phyloP scores from a whole-genome alignment of 192 early-diverging fungal species.

The Pilaira anomala region DNA sequence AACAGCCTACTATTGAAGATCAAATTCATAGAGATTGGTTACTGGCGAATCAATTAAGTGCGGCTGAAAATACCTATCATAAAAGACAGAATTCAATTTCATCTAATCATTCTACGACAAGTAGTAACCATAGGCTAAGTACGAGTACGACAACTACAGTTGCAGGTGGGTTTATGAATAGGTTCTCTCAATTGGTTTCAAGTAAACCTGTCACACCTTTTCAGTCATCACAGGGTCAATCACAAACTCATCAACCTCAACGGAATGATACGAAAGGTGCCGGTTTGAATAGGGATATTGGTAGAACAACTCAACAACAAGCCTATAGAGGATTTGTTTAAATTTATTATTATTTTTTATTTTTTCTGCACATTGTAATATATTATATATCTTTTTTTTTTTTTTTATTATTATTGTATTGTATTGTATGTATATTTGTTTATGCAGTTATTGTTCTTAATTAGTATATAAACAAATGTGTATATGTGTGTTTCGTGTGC shows the following conservation, averaged over 20 bases:
- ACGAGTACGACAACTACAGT: not conserved
- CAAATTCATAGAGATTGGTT: slow-evolving; percentile 7
- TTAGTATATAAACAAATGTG: too few species aligned
- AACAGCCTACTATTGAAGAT: slow-evolving; percentile 1
- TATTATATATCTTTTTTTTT: not conserved
- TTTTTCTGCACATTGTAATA: not conserved
- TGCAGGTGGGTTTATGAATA: not conserved
- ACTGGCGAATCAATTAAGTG: slow-evolving; percentile 8
- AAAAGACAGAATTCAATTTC: not conserved
- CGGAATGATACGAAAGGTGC: not conserved
- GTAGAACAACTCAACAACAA: not conserved
- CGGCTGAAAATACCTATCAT: not conserved
- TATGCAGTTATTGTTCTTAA: not conserved
- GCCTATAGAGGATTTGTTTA: slow-evolving; percentile 7
- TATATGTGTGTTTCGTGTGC: too few species aligned
- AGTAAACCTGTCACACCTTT: slow-evolving; percentile 5
- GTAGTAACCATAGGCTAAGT: not conserved
- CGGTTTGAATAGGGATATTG: not conserved
- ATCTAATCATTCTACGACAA: not conserved
- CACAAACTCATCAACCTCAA: not conserved
- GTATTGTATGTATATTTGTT: not conserved
- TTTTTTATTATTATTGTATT: slow-evolving; percentile 3
- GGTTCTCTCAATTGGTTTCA: slow-evolving; percentile 14
- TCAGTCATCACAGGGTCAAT: not conserved
- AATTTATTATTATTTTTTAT: too few species aligned